Evolutionary conservation across 225 moss, liverwort and hornwort species (phyloP).

Genomic region (Straminergon stramineum): DNA sequence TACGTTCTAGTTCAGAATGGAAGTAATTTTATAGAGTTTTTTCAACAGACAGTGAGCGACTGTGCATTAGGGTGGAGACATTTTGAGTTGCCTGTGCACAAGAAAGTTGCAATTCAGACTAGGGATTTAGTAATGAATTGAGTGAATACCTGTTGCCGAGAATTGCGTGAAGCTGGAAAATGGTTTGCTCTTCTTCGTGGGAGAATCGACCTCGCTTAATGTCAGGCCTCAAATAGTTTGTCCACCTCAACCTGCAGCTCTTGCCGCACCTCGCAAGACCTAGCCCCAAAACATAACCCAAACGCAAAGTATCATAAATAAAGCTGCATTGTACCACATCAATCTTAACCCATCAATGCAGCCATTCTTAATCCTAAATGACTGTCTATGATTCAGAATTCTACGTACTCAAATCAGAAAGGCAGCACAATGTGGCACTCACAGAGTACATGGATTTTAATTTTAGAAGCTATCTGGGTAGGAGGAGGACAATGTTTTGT

Average conservation of each 20-base stretch:
- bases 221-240: slow-evolving; percentile 26
- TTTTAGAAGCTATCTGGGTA: neutral
- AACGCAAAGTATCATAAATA: neutral
- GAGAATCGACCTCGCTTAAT: slow-evolving; percentile 32
- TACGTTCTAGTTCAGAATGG: too few relatives aligned
- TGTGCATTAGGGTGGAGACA: neutral
- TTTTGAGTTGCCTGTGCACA: neutral
- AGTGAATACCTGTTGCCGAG: slow-evolving; percentile 22
- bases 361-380: neutral
- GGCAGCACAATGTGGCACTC: neutral
- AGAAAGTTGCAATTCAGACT: neutral
- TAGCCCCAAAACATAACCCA: neutral
- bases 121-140: neutral
- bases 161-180: slow-evolving; percentile 24
- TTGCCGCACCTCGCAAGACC: slow-evolving; percentile 32
- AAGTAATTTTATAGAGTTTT: neutral
- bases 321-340: neutral
- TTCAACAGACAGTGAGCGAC: neutral
- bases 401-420: neutral
- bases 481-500: neutral
- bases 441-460: neutral
- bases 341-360: neutral
- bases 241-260: slow-evolving; percentile 43
- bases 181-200: slow-evolving; percentile 15
- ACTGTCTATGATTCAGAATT: neutral